These are phyloP conservation scores for Agaricus sinodeliciosus DNA, from an alignment of 768 basidiomycete genomes.

Conservation along the genomic window DNA sequence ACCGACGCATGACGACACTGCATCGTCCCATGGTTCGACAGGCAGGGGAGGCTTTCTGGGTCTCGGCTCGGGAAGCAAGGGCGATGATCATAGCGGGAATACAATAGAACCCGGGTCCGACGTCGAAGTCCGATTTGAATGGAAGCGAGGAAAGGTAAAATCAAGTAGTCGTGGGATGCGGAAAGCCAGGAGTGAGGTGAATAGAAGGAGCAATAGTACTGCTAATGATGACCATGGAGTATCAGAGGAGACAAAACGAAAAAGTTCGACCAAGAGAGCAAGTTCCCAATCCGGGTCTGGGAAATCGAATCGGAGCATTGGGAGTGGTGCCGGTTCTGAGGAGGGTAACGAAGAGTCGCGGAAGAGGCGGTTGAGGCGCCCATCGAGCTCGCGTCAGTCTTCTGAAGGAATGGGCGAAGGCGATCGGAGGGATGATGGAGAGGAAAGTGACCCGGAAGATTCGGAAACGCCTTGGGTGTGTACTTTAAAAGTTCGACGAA, in stretches of 20 bases:
- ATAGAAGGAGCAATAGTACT: not conserved
- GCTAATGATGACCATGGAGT: not conserved
- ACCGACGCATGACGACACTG: not conserved
- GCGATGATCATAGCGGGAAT: conserved; percentile 6
- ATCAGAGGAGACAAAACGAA: not conserved
- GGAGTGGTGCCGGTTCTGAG: conserved; percentile 25
- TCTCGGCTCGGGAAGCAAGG: conserved; percentile 8
- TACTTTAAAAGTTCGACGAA: conserved; percentile 58
- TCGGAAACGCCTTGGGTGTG: conserved; percentile 97
- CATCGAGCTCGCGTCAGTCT: conserved; percentile 1
- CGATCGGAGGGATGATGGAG: conserved; percentile 43
- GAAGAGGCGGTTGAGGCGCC: conserved; percentile 9
- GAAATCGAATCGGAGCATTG: conserved; percentile 30
- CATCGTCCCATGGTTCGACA: not conserved
- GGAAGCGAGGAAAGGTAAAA: conserved; percentile 50
- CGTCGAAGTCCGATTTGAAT: conserved; percentile 76
- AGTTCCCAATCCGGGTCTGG: conserved; percentile 18
- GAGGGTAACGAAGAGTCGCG: conserved; percentile 19
- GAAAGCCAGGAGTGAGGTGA: conserved; percentile 17
- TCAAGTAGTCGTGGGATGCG: conserved; percentile 20
- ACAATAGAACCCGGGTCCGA: conserved; percentile 23
- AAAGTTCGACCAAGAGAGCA: conserved; percentile 17
- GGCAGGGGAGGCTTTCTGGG: conserved; percentile 6
- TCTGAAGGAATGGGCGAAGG: conserved; percentile 10
- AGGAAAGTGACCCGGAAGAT: conserved; percentile 92